These are phyloP conservation scores for Camellia japonica DNA, from an alignment of 148 eudicot genomes.

Conservation along the genomic window DNA sequence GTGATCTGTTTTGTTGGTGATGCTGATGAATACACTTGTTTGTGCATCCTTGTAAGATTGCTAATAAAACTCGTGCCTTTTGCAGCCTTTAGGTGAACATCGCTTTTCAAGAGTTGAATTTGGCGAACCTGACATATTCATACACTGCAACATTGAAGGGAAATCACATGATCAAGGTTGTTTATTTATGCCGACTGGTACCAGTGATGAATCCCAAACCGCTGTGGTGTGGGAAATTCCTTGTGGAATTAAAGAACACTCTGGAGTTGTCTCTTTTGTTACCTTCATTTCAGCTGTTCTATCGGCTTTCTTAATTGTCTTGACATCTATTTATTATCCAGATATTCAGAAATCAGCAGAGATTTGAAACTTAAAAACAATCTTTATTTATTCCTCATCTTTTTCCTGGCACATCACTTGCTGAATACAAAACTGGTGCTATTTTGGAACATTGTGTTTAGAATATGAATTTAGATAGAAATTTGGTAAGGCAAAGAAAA, in stretches of 20 bases:
- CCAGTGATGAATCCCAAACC: slow-evolving; percentile 15
- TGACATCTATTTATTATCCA: slow-evolving; percentile 45
- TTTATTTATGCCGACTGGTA: slow-evolving; percentile 24
- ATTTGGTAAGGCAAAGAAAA: no score
- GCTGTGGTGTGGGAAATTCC: slow-evolving; percentile 64
- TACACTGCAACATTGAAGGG: slow-evolving; percentile 39
- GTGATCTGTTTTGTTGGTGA: neutral
- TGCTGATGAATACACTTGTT: no score
- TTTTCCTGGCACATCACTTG: neutral
- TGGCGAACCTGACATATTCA: slow-evolving; percentile 54
- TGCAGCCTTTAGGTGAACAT: slow-evolving; percentile 59
- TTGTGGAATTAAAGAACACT: slow-evolving; percentile 61
- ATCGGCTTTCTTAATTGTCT: slow-evolving; percentile 48
- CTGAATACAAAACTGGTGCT: neutral
- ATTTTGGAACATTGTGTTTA: no score
- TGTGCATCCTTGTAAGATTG: neutral
- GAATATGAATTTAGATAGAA: no score
- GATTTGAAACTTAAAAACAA: slow-evolving; percentile 25
- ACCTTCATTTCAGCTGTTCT: slow-evolving; percentile 63
- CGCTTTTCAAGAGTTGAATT: slow-evolving; percentile 61
- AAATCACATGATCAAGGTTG: slow-evolving; percentile 30
- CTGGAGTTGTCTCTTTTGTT: slow-evolving; percentile 49
- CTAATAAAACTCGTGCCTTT: neutral
- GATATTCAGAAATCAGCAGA: slow-evolving; percentile 9
- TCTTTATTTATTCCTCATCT: slow-evolving; percentile 11